phyloP scores from a whole-genome alignment of 805 yeast species.

The Wickerhamomyces alni region DNA sequence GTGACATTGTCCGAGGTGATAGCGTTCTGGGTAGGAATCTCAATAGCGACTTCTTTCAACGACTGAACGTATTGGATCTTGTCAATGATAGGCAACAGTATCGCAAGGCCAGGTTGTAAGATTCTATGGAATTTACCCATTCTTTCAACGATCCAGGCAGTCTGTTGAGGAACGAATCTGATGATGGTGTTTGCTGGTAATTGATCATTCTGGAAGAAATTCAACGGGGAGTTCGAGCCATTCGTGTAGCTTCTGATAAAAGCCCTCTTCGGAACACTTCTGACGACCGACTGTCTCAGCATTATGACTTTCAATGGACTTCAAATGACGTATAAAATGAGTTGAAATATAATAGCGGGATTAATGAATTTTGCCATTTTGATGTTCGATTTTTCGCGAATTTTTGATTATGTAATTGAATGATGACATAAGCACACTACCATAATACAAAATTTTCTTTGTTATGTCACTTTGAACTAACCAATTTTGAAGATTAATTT shows the following conservation, averaged over 20 bases:
- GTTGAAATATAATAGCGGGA: no score
- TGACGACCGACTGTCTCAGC: not conserved
- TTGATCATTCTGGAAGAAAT: constrained; percentile 54
- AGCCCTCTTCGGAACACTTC: not conserved
- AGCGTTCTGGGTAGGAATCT: constrained; percentile 78
- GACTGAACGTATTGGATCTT: constrained; percentile 77
- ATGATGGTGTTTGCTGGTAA: constrained; percentile 72
- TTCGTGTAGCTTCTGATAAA: not conserved
- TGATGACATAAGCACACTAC: not conserved
- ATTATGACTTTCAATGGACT: not conserved
- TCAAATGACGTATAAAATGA: no score
- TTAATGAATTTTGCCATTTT: not conserved
- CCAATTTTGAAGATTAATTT: not conserved
- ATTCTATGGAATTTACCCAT: constrained; percentile 78
- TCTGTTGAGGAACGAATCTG: constrained; percentile 83
- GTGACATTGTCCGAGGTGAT: constrained; percentile 84
- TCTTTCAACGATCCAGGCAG: constrained; percentile 86
- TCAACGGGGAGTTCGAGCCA: constrained; percentile 26
- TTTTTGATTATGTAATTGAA: not conserved
- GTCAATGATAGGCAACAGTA: constrained; percentile 68
- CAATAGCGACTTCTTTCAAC: constrained; percentile 78
- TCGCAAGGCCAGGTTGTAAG: constrained; percentile 71
- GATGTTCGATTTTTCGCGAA: not conserved
- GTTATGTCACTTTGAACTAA: not conserved
- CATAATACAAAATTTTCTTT: no score